Conservation (phyloP, 495 filamentous ascomycete species). For the Apodospora peruviana region DNA sequence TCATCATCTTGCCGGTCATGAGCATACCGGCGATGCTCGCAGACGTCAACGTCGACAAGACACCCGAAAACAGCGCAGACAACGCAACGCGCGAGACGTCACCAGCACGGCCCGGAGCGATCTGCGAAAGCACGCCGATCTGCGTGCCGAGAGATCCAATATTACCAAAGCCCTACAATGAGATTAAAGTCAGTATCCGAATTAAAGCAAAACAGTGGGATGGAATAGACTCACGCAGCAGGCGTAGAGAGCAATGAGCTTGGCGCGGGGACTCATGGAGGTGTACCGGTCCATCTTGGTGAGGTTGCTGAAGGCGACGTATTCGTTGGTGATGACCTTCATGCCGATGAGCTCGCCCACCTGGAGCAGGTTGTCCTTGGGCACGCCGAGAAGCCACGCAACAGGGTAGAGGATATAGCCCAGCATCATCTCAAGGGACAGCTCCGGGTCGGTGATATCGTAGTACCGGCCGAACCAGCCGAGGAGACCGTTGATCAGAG, state of each 20-base stretch:
- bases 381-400: conserved; percentile 81
- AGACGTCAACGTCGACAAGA: conserved; percentile 72
- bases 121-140: conserved; percentile 77
- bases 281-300: conserved; percentile 61
- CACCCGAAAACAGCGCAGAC: conserved; percentile 71
- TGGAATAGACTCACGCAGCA: conserved; percentile 58
- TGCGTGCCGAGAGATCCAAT: conserved; percentile 78
- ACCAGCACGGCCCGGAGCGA: conserved; percentile 65
- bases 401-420: conserved; percentile 82
- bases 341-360: conserved; percentile 76
- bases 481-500: conserved; percentile 69
- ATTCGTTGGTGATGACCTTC: conserved; percentile 78
- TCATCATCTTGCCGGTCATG: background rate
- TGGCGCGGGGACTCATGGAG: conserved; percentile 59
- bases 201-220: background rate
- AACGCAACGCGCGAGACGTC: conserved; percentile 73
- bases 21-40: conserved; percentile 72
- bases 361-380: conserved; percentile 60
- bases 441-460: conserved; percentile 61
- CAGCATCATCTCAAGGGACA: conserved; percentile 73
- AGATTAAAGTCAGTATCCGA: conserved; percentile 66
- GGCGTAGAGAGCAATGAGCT: conserved; percentile 85
- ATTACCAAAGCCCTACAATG: conserved; percentile 74
- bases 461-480: conserved; percentile 87
- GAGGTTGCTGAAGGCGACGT: conserved; percentile 49